phyloP scores from a whole-genome alignment of 352 stramenopile species.

The Phytophthora citricola region DNA sequence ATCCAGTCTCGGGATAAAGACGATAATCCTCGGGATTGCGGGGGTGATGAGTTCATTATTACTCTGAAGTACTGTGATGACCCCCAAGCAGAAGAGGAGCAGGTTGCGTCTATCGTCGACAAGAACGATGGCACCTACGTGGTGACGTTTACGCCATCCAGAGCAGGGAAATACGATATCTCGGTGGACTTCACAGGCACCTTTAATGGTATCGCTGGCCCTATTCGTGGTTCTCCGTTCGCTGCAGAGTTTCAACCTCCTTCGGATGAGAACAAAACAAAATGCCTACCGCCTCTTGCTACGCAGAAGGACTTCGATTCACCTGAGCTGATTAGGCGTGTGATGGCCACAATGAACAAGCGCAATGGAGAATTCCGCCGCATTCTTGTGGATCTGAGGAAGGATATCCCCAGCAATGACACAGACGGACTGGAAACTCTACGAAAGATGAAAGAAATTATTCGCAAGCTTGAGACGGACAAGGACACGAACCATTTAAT shows the following conservation, averaged over 20 bases:
- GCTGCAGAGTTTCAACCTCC: slow-evolving; percentile 41
- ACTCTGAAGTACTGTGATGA: slow-evolving; percentile 56
- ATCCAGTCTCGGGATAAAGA: slow-evolving; percentile 93
- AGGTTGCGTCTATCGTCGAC: slow-evolving; percentile 74
- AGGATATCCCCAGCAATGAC: slow-evolving; percentile 85
- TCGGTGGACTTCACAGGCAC: slow-evolving; percentile 93
- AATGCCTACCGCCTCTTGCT: slow-evolving; percentile 72
- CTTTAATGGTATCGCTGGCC: slow-evolving; percentile 93
- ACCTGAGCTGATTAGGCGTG: slow-evolving; percentile 65
- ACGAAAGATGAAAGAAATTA: slow-evolving; percentile 86
- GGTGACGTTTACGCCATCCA: slow-evolving; percentile 89
- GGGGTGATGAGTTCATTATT: slow-evolving; percentile 95
- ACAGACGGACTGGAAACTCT: slow-evolving; percentile 80
- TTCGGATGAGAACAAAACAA: slow-evolving; percentile 76
- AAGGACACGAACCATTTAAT: slow-evolving; percentile 73
- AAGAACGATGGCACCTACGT: slow-evolving; percentile 95
- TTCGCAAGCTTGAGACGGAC: slow-evolving; percentile 78
- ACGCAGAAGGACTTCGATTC: slow-evolving; percentile 82
- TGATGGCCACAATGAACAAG: slow-evolving; percentile 88
- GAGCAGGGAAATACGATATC: slow-evolving; percentile 87
- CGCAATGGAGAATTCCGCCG: slow-evolving; percentile 84
- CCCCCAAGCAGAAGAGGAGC: slow-evolving; percentile 44
- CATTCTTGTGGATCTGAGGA: slow-evolving; percentile 79
- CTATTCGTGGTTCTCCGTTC: slow-evolving; percentile 95
- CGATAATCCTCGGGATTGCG: slow-evolving; percentile 90